Conservation (phyloP, 805 yeast genomes). For the Sugiyamaella americana region DNA sequence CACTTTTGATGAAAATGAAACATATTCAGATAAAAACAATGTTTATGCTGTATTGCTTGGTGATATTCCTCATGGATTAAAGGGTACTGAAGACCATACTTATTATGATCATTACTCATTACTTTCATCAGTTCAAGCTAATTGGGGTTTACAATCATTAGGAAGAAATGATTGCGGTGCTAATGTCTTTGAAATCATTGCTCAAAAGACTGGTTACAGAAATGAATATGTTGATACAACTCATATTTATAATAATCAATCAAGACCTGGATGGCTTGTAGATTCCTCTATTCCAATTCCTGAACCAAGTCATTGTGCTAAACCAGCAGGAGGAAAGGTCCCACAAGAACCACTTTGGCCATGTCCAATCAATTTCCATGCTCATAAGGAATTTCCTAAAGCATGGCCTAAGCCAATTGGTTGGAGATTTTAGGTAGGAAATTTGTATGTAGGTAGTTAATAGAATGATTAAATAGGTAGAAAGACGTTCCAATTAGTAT, state of each 20-base stretch:
- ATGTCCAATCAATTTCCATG: background rate
- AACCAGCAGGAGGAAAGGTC: slow-evolving; percentile 9
- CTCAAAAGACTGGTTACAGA: slow-evolving; percentile 29
- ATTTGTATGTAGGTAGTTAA: background rate
- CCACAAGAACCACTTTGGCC: slow-evolving; percentile 8
- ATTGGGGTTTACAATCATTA: slow-evolving; percentile 44
- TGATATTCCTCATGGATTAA: slow-evolving; percentile 38
- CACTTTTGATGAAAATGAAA: slow-evolving; percentile 46
- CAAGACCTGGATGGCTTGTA: slow-evolving; percentile 8
- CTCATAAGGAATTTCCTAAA: slow-evolving; percentile 2
- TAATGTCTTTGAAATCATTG: slow-evolving; percentile 41
- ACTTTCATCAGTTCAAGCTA: slow-evolving; percentile 42
- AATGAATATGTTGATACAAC: slow-evolving; percentile 12
- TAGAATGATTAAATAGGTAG: no score
- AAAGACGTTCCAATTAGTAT: no score
- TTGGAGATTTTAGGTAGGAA: slow-evolving; percentile 2
- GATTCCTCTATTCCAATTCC: slow-evolving; percentile 7
- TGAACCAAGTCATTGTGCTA: slow-evolving; percentile 6
- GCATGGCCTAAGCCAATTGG: slow-evolving; percentile 3
- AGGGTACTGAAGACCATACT: slow-evolving; percentile 41
- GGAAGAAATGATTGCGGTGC: slow-evolving; percentile 48
- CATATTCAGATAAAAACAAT: slow-evolving; percentile 39
- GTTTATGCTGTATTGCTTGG: slow-evolving; percentile 44
- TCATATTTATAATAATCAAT: slow-evolving; percentile 10
- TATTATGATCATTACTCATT: slow-evolving; percentile 49